Base-by-base conservation (phyloP, 345 rosid genomes). In the Odontarrhena argentea region DNA sequence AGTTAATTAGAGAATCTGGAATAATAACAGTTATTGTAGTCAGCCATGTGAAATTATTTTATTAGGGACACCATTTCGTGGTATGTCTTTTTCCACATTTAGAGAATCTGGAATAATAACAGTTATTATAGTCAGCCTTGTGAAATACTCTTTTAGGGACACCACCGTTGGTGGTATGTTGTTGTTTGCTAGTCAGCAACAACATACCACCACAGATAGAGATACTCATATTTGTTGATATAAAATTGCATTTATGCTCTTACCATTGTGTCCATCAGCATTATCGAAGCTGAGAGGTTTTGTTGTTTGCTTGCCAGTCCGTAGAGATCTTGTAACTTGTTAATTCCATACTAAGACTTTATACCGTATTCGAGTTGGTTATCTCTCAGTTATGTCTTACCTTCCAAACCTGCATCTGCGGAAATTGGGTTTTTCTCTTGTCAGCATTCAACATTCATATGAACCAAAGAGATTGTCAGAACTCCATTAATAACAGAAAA, bases 281-380 rank as follows among this genome's bases (percentile, higher is more conserved):
- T 57, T 40, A 55, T 34, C 22, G 13, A 55, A 30, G 37, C 24
- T 25, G 28, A 63, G 28, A 28, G 46, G 60, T 64, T 49, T 54
- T 26, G 40, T 45, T 71, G 60, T 65, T 49, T 55, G 14, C 34
- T 46, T 71, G 64, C 52, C 48, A 28, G 46, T 63, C 40, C 48
- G 9, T 38, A 55, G 35, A 57, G 8, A n/a, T n/a, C n/a, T 30
- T 25, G 32, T 28, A 55, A 37, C 46, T 38, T 63, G 45, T 4
- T 32, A 40, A 9, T 40, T 32, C 53, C 18, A n/a, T 30, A 9
- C 9, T 45, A 47, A 54, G 41, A 61, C 47, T 8, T 9, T 44
- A 7, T 54, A 54, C 14, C 12, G 9, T 11, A 12, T 35, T 41
- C 24, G 32, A 24, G 9, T 10, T 26, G 36, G 32, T 38, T 44